A percentile compares a stretch with the other conserved stretches of the same genome.
phyloP scores from a whole-genome alignment of 208 protist genomes.

The Leishmania mexicana region DNA sequence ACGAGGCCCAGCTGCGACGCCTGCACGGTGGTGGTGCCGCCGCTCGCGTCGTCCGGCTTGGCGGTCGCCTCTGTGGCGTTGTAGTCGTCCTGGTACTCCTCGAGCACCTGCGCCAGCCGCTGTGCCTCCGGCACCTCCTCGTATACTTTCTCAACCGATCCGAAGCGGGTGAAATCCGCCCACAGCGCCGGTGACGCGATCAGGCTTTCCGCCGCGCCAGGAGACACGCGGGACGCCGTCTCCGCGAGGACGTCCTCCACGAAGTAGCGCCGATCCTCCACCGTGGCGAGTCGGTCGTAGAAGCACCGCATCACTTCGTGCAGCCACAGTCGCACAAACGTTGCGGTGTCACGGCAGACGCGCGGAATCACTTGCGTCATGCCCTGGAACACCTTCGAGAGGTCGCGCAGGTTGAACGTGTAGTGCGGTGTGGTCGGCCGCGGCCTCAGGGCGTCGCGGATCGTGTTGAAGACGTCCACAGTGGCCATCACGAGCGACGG shows the following conservation, averaged over 20 bases:
- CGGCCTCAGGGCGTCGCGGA: slow-evolving; percentile 93
- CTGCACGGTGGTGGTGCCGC: slow-evolving; percentile 30
- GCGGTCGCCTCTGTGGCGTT: slow-evolving; percentile 62
- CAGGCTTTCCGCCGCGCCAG: slow-evolving; percentile 32
- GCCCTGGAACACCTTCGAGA: slow-evolving; percentile 97
- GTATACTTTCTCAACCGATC: slow-evolving; percentile 85
- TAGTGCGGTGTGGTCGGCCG: slow-evolving; percentile 98
- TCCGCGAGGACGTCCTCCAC: slow-evolving; percentile 91
- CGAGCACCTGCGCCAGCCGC: slow-evolving; percentile 75
- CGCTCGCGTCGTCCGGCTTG: slow-evolving; percentile 22
- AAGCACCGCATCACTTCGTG: slow-evolving; percentile 97
- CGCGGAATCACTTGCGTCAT: slow-evolving; percentile 92
- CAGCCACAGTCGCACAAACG: slow-evolving; percentile 91
- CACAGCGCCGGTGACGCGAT: slow-evolving; percentile 78
- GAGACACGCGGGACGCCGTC: slow-evolving; percentile 67
- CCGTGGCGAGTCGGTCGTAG: slow-evolving; percentile 96
- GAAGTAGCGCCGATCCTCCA: slow-evolving; percentile 93
- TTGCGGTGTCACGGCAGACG: slow-evolving; percentile 64
- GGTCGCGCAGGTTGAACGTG: slow-evolving; percentile 98
- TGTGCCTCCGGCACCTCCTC: slow-evolving; percentile 86
- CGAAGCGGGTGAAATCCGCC: slow-evolving; percentile 94
- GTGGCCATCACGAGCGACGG: slow-evolving; percentile 82
- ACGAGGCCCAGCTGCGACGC: slow-evolving; percentile 80
- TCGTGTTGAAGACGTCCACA: slow-evolving; percentile 93
- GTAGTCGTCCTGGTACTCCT: slow-evolving; percentile 95